A percentile compares a stretch with the other conserved stretches of the same genome.
Evolutionary conservation across 1,284 basidiomycete genomes (phyloP).

Genomic region (Blastosporella zonata): DNA sequence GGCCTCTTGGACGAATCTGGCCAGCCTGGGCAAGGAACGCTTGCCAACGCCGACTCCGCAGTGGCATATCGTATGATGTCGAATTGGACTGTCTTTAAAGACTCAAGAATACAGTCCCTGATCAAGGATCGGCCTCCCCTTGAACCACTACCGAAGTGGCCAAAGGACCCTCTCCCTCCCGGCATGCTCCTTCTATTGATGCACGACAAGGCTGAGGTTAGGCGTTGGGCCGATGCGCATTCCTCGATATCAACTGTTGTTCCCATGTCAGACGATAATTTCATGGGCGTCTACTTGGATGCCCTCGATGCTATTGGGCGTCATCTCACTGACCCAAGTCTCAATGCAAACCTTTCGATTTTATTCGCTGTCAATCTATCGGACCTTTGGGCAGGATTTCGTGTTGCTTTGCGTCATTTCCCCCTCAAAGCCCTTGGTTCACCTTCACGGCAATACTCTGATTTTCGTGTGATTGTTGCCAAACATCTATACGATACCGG

Average conservation of each 20-base stretch:
- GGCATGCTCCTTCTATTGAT: slow-evolving; percentile 61
- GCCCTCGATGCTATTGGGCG: slow-evolving; percentile 39
- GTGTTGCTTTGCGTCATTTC: slow-evolving; percentile 47
- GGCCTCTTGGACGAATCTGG: slow-evolving; percentile 27
- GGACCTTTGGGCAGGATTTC: slow-evolving; percentile 57
- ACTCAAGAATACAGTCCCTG: slow-evolving; percentile 46
- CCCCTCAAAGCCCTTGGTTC: slow-evolving; percentile 44
- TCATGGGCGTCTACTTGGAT: slow-evolving; percentile 42
- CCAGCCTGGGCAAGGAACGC: slow-evolving; percentile 24
- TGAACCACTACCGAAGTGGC: slow-evolving; percentile 44
- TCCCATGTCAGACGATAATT: slow-evolving; percentile 47
- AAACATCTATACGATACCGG: slow-evolving; percentile 63
- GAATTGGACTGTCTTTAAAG: slow-evolving; percentile 58
- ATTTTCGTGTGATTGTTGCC: slow-evolving; percentile 51
- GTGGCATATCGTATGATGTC: slow-evolving; percentile 66
- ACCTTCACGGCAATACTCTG: slow-evolving; percentile 33
- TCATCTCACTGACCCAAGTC: slow-evolving; percentile 11
- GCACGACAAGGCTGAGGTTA: slow-evolving; percentile 43
- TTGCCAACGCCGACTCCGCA: slow-evolving; percentile 43
- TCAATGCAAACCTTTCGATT: slow-evolving; percentile 18
- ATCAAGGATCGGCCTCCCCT: slow-evolving; percentile 41
- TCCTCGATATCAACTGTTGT: slow-evolving; percentile 35
- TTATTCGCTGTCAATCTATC: slow-evolving; percentile 35
- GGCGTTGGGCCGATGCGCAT: slow-evolving; percentile 59
- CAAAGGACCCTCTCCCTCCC: slow-evolving; percentile 53